Conservation (phyloP, 1,284 basidiomycete genomes). For the Trametes hirsuta region DNA sequence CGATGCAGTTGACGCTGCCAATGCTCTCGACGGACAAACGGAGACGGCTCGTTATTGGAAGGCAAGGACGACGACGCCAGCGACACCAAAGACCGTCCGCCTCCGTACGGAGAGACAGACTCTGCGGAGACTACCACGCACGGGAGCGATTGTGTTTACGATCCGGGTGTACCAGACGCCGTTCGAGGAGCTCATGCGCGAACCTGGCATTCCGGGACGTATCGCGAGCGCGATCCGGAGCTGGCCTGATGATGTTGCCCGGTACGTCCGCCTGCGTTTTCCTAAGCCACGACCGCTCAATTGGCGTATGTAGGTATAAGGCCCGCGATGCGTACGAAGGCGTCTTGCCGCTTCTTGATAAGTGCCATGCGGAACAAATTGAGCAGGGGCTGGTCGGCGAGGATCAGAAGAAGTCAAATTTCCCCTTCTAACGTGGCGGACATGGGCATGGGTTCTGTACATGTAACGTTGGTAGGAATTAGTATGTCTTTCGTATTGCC, state of each 20-base stretch:
- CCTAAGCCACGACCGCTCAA: neutral
- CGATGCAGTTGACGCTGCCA: constrained; percentile 18
- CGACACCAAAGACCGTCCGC: constrained; percentile 51
- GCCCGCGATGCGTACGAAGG: constrained; percentile 53
- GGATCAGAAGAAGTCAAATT: constrained; percentile 17
- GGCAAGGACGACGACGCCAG: constrained; percentile 20
- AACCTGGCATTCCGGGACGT: constrained; percentile 67
- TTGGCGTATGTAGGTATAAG: constrained; percentile 52
- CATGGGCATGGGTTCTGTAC: no score
- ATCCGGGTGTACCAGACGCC: constrained; percentile 76
- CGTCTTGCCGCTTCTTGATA: constrained; percentile 54
- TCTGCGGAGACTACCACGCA: constrained; percentile 64
- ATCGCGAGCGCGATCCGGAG: constrained; percentile 69
- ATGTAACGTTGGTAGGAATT: neutral
- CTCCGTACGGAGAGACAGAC: constrained; percentile 77
- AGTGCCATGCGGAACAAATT: constrained; percentile 44
- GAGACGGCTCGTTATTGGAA: neutral
- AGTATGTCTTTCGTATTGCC: no score
- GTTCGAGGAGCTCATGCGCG: constrained; percentile 57
- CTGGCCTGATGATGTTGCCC: constrained; percentile 69
- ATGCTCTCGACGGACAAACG: constrained; percentile 17
- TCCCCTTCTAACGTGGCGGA: constrained; percentile 21
- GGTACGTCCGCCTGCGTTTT: constrained; percentile 29
- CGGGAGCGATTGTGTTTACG: constrained; percentile 77
- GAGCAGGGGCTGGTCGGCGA: constrained; percentile 19